Evolutionary conservation across 2,329 filamentous ascomycete species (phyloP).

Genomic region (Epicoccum nigrum): DNA sequence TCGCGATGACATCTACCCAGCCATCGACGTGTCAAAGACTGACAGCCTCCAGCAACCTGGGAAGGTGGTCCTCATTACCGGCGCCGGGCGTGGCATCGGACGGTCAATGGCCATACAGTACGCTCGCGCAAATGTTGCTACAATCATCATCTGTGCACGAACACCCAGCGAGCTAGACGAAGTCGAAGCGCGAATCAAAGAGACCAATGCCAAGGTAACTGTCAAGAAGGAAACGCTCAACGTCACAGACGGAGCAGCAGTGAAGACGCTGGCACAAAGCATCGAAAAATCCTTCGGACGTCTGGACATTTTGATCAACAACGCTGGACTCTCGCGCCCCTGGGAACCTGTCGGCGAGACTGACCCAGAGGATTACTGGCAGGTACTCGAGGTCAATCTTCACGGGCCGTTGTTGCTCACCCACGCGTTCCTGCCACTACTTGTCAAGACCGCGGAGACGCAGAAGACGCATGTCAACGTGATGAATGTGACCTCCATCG

Average conservation of each 20-base stretch:
- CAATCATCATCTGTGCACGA: slow-evolving; percentile 62
- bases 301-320: slow-evolving; percentile 58
- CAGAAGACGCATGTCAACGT: slow-evolving; percentile 41
- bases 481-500: slow-evolving; percentile 57
- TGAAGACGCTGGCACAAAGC: slow-evolving; percentile 43
- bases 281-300: slow-evolving; percentile 33
- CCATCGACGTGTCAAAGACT: slow-evolving; percentile 53
- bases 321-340: slow-evolving; percentile 50
- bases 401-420: slow-evolving; percentile 55
- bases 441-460: slow-evolving; percentile 43
- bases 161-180: slow-evolving; percentile 49
- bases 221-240: slow-evolving; percentile 55
- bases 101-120: slow-evolving; percentile 61
- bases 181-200: slow-evolving; percentile 45
- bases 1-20: slow-evolving; percentile 60
- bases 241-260: slow-evolving; percentile 48
- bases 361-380: slow-evolving; percentile 50
- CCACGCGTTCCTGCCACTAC: slow-evolving; percentile 55
- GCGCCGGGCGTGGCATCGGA: slow-evolving; percentile 63
- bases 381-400: slow-evolving; percentile 57
- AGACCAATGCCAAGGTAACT: slow-evolving; percentile 49
- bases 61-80: slow-evolving; percentile 60
- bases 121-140: slow-evolving; percentile 59
- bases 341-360: slow-evolving; percentile 42
- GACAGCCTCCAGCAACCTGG: slow-evolving; percentile 44